Evolutionary conservation across 306 rosid species (phyloP).

Genomic region (Fragaria vesca): DNA sequence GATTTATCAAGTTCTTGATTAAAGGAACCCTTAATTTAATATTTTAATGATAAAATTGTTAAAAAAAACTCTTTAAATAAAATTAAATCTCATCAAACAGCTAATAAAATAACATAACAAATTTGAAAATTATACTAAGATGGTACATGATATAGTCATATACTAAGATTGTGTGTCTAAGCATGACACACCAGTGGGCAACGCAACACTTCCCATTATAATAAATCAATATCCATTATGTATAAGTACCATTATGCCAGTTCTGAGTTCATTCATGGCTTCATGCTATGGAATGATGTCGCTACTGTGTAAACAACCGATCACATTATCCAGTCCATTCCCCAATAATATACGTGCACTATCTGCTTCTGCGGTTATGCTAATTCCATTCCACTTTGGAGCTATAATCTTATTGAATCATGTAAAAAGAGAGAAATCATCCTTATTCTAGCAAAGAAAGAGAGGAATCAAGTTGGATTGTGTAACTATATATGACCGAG

Average conservation of each 20-base stretch:
- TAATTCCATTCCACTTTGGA: neutral
- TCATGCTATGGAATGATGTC: neutral
- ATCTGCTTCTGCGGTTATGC: neutral
- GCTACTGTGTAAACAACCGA: neutral
- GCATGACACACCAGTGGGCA: neutral
- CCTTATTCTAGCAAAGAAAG: neutral
- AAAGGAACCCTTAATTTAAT: too few relatives aligned
- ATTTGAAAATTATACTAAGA: too few relatives aligned
- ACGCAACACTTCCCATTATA: neutral
- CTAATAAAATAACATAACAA: too few relatives aligned
- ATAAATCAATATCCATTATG: neutral
- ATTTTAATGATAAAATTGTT: too few relatives aligned
- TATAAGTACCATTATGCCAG: neutral
- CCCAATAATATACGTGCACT: neutral
- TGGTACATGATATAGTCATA: too few relatives aligned
- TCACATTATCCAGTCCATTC: neutral
- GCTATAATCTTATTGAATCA: neutral
- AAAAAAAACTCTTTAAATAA: too few relatives aligned
- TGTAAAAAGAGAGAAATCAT: neutral
- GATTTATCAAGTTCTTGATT: too few relatives aligned
- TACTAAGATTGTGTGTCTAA: too few relatives aligned
- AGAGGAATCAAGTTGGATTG: neutral
- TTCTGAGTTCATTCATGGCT: neutral
- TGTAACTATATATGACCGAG: neutral
- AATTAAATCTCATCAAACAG: too few relatives aligned